These are phyloP conservation scores for Symbiodinium pilosum DNA, from an alignment of 73 alveolate genomes.

Conservation along the genomic window DNA sequence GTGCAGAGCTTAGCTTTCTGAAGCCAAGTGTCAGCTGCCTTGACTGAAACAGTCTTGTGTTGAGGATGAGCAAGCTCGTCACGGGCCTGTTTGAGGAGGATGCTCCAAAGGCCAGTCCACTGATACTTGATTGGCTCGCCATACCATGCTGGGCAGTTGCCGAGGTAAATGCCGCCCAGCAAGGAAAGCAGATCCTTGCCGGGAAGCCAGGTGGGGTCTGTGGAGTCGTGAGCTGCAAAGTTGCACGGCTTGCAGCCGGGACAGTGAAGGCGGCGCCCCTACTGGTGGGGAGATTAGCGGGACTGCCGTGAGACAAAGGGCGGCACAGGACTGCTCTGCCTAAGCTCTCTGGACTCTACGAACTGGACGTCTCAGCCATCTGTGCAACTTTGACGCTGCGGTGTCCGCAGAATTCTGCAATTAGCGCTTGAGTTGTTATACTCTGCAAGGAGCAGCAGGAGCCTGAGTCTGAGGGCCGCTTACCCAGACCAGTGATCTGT, in stretches of 20 bases:
- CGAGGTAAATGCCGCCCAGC: conserved; percentile 66
- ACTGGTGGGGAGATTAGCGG: conserved; percentile 66
- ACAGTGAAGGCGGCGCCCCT: conserved; percentile 48
- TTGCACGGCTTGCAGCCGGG: no score
- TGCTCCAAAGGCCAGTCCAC: conserved; percentile 42
- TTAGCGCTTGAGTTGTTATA: no score
- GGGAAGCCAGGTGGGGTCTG: conserved; percentile 60
- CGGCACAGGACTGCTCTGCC: conserved; percentile 9
- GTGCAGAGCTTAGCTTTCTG: not conserved
- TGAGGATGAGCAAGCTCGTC: conserved; percentile 79
- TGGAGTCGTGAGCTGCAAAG: not conserved
- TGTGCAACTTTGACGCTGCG: no score
- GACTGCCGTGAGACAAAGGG: conserved; percentile 40
- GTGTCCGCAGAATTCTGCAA: no score
- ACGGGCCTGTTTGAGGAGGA: conserved; percentile 16
- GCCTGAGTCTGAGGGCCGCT: not conserved
- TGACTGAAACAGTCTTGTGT: no score
- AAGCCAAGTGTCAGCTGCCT: no score
- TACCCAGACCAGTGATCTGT: not conserved
- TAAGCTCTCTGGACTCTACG: no score
- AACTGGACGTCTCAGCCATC: no score
- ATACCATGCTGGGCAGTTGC: not conserved
- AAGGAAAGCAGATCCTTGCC: conserved; percentile 70
- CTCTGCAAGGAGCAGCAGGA: not conserved
- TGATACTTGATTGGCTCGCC: not conserved